Evolutionary conservation across 108 stramenopile species (phyloP).

Genomic region (Epithemia pelagica): DNA sequence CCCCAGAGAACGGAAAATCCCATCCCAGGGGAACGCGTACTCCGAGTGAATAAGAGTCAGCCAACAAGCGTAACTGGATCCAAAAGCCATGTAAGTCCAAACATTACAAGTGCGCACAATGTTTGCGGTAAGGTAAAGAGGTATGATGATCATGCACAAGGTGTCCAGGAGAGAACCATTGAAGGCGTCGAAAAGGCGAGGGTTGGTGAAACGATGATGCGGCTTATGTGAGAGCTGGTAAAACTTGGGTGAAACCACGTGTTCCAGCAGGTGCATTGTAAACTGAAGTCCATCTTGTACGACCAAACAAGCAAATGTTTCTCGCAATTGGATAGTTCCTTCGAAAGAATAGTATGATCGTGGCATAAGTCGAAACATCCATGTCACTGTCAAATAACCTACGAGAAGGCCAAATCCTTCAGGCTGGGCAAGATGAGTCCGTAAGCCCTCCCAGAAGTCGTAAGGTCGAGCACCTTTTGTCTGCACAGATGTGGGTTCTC

Average conservation of each 20-base stretch:
- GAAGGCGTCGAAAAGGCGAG: constrained; percentile 92
- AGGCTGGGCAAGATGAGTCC: constrained; percentile 79
- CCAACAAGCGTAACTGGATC: constrained; percentile 83
- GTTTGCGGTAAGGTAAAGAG: constrained; percentile 77
- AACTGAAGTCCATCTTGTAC: constrained; percentile 85
- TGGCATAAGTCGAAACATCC: constrained; percentile 86
- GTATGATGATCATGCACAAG: constrained; percentile 83
- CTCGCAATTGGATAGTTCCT: constrained; percentile 66
- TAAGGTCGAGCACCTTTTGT: constrained; percentile 60
- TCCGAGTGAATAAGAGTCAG: constrained; percentile 88
- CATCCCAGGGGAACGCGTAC: constrained; percentile 77
- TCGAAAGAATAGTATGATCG: constrained; percentile 75
- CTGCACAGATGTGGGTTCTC: constrained; percentile 68
- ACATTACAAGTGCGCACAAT: constrained; percentile 76
- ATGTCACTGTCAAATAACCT: constrained; percentile 74
- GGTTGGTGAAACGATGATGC: constrained; percentile 92
- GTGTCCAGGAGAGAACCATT: constrained; percentile 87
- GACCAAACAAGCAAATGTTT: constrained; percentile 59
- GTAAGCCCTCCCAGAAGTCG: constrained; percentile 57
- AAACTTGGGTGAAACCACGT: constrained; percentile 62
- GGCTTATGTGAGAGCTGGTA: constrained; percentile 90
- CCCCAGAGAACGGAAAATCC: constrained; percentile 62
- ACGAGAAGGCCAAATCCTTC: constrained; percentile 87
- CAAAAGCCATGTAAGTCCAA: constrained; percentile 96
- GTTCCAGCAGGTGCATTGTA: constrained; percentile 80